Base-by-base conservation (phyloP, 2,329 filamentous ascomycete species). In the Talaromyces islandicus region DNA sequence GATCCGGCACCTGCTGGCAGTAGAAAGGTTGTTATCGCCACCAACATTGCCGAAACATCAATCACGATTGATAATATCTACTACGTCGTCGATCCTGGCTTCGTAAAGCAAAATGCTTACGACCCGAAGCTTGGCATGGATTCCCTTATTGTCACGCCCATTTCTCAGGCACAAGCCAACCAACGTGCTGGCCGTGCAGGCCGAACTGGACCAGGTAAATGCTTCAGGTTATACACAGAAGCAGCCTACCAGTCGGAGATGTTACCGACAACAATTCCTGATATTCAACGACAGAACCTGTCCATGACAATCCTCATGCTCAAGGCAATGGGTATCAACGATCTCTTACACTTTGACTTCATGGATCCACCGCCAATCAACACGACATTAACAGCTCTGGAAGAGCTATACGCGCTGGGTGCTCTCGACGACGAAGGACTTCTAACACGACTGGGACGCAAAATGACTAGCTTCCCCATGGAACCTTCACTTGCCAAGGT, bases 381-480 rank as follows among this genome's bases (percentile, higher is more conserved):
- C 69, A 97, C 94, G 12, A 97, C 97, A 91, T 83, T 99, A 64
- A 96, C 92, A 55, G 94, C 94, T 0, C 80, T 99, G 3, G 95
- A 99, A 76, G 94, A 97, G 71, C 81, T 99, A 0, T 99, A 99
- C 70, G 91, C 92, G 0, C 80, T 99, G 11, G 91, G 89, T 3
- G 93, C 93, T 0, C 81, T 99, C 0, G 94, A 99, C 65, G 93
- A 99, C 68, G 94, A 99, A 81, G 94, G 94, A 14, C 82, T 99
- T 0, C 80, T 99, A 2, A 99, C 94, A 0, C 87, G 94, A 7
- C 83, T 96, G 1, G 94, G 94, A 7, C 86, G 94, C 52, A 96
- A 97, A 73, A 97, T 99, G 93, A 92, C 94, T 11, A 93, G 99
- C 70, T 97, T 97, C 73, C 94, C 94, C 0, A 97, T 97, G 91